phyloP scores from a whole-genome alignment of 2,329 filamentous ascomycete genomes.

The Fusarium tjaetaba region DNA sequence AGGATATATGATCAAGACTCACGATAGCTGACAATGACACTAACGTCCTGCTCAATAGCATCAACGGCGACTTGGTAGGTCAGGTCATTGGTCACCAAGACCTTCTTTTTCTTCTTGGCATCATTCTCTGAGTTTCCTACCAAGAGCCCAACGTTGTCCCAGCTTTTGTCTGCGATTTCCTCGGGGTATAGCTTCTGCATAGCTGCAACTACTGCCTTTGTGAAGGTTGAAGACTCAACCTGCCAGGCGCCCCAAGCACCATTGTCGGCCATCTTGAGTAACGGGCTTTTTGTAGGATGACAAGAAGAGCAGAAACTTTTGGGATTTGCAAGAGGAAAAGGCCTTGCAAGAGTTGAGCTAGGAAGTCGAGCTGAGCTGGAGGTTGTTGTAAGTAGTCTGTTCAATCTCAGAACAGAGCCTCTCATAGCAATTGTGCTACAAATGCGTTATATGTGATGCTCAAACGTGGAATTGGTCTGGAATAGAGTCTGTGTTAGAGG shows the following conservation, averaged over 20 bases:
- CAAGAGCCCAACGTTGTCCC: constrained; percentile 96
- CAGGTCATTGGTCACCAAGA: constrained; percentile 83
- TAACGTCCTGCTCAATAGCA: constrained; percentile 79
- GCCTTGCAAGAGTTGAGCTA: background rate
- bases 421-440: constrained; percentile 27
- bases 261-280: constrained; percentile 40
- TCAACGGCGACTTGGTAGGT: constrained; percentile 90
- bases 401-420: constrained; percentile 14
- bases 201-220: constrained; percentile 73
- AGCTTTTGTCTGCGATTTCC: constrained; percentile 85
- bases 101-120: constrained; percentile 46
- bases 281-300: background rate
- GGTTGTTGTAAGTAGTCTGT: constrained; percentile 11
- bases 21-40: constrained; percentile 92
- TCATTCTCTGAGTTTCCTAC: constrained; percentile 55
- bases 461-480: background rate
- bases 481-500: background rate
- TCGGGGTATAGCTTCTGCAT: constrained; percentile 92
- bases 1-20: constrained; percentile 5
- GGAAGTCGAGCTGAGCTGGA: background rate
- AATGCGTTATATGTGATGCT: background rate
- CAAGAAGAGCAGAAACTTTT: constrained; percentile 36
- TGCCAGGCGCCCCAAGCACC: constrained; percentile 54
- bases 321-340: background rate
- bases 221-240: constrained; percentile 55